Evolutionary conservation across 805 yeast genomes (phyloP), one percentile per base, ranked within the genome.

Genomic region (Wickerhamiella nectarea): DNA sequence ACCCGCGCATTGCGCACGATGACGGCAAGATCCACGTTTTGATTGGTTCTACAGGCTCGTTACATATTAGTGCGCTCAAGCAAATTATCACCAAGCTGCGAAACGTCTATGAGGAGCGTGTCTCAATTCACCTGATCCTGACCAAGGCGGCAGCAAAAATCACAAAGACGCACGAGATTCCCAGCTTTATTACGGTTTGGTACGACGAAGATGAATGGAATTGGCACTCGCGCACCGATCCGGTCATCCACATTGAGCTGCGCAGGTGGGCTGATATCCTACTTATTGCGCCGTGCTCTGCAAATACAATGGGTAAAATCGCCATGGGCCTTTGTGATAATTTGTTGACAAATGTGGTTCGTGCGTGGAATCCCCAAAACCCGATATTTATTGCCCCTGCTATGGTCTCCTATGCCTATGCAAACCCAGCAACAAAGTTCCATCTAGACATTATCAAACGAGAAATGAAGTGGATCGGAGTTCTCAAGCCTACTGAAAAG

Each of bases 231-330:
- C 70, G 93, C 48, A 69, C 78, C 44, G 97, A 91, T 61, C 96
- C 97, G 1, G 94, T 91, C 29, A 68, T 91, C 50, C 97, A 89
- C 63, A 86, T 89, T 52, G 97, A 91, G 64, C 68, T 89, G 47
- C 76, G 97, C 48, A 76, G 94, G 50, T 89, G 97, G 97, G 97
- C 97, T 1, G 96, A 89, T 62, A 76, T 91, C 35, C 68, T 91
- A 39, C 72, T 91, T 18, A 80, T 89, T 36, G 94, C 95, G n/a
- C 98, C 98, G 11, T 67, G 89, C 52, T 80, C 94, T 12, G 96
- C 97, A 5, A 91, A 91, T 60, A 80, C 97, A 0, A 66, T 89
- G 40, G 78, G 95, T 11, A 91, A 91, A 56, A 78, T 91, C 42
- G 78, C 95, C 0, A 66, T 84, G 46, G 98, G 98, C 0, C 68